Conservation (phyloP, 2,329 filamentous ascomycete species). For the Orbilia blumenaviensis region DNA sequence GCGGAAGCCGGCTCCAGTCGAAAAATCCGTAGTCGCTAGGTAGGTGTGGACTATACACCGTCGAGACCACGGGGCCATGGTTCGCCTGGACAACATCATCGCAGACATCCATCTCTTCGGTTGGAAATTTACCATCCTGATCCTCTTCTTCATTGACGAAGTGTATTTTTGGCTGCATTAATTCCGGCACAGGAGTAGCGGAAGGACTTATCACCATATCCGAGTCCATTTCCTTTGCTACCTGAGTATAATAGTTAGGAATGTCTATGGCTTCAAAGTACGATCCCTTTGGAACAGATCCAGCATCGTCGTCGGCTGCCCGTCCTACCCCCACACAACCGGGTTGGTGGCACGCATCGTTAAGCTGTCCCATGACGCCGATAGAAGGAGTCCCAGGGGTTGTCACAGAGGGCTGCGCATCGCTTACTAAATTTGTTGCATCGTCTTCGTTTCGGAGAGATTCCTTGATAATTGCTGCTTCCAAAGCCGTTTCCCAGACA, state of each 20-base stretch:
- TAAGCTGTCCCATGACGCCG: constrained; percentile 32
- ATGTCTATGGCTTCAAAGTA: constrained; percentile 13
- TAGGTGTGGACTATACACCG: constrained; percentile 43
- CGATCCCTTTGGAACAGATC: neutral
- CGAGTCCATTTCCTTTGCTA: constrained; percentile 33
- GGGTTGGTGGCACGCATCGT: constrained; percentile 9
- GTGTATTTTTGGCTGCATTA: neutral
- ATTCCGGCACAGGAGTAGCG: constrained; percentile 3
- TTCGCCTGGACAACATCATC: constrained; percentile 7
- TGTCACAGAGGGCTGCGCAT: neutral
- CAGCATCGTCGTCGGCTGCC: neutral
- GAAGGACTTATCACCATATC: constrained; percentile 44
- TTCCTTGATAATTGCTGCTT: neutral
- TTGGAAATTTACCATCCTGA: neutral
- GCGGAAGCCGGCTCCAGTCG: constrained; percentile 80
- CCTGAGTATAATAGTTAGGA: constrained; percentile 36
- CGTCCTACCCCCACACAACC: neutral
- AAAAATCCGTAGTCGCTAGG: constrained; percentile 65
- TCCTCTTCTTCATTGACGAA: neutral
- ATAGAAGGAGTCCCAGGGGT: constrained; percentile 26
- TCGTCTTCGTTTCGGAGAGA: constrained; percentile 1
- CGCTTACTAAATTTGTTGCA: constrained; percentile 13
- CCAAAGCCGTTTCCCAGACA: constrained; percentile 36
- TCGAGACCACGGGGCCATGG: neutral
- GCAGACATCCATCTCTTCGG: constrained; percentile 41